phyloP scores from a whole-genome alignment of 2,329 filamentous ascomycete species.

The Alternaria triticimaculans region DNA sequence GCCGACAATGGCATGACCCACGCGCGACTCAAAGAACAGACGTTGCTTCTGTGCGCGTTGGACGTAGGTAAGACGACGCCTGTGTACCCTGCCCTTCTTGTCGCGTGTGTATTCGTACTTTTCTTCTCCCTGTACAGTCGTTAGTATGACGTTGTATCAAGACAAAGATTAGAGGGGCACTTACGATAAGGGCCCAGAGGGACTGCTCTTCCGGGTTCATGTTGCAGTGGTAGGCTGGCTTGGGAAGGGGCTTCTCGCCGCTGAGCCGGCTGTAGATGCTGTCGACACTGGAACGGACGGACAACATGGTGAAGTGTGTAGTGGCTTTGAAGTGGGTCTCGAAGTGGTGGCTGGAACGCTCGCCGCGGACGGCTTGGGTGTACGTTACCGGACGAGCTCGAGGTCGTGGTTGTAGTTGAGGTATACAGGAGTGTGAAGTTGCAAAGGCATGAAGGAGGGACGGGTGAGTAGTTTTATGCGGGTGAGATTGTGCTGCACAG shows the following conservation, averaged over 20 bases:
- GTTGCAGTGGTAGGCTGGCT: conserved; percentile 23
- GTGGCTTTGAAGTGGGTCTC: neutral
- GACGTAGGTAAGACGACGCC: conserved; percentile 15
- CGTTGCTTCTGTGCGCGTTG: conserved; percentile 21
- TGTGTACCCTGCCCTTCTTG: conserved; percentile 21
- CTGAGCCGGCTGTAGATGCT: conserved; percentile 20
- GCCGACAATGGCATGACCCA: conserved; percentile 26
- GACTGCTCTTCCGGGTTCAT: conserved; percentile 31
- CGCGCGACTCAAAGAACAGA: conserved; percentile 27
- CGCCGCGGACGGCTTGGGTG: conserved; percentile 6
- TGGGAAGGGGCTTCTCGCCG: conserved; percentile 25
- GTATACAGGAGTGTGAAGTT: neutral
- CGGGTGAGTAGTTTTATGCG: neutral
- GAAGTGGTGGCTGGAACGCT: neutral
- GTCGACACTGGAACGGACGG: conserved; percentile 15
- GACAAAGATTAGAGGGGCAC: neutral
- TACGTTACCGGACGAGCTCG: conserved; percentile 10
- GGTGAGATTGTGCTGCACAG: conserved; percentile 7
- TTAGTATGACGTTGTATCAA: neutral
- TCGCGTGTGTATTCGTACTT: conserved; percentile 19
- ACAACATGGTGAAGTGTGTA: conserved; percentile 18
- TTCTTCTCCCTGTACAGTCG: conserved; percentile 20
- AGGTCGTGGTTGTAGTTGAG: neutral
- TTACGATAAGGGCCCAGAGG: conserved; percentile 27
- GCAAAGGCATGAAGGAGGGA: neutral